Conservation (phyloP, 257 asterid genomes). For the Solanum raphanifolium region DNA sequence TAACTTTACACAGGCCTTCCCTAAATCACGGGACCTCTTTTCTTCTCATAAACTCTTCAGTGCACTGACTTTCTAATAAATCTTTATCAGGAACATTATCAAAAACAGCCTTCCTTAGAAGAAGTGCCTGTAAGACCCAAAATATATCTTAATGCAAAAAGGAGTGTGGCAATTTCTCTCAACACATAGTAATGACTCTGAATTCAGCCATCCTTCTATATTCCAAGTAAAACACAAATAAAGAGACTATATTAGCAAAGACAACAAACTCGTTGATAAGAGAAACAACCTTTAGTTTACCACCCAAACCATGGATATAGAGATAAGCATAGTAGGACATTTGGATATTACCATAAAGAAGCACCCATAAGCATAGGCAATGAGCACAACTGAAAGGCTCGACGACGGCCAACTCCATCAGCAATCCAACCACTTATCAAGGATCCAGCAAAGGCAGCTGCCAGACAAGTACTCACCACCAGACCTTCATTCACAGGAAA, state of each 20-base stretch:
- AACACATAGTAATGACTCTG: background rate
- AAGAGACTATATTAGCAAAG: background rate
- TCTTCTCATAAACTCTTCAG: background rate
- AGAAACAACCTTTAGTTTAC: background rate
- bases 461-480: constrained; percentile 85
- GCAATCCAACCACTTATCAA: constrained; percentile 82
- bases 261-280: background rate
- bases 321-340: background rate
- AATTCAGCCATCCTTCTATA: background rate
- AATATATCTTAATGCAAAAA: background rate
- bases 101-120: background rate
- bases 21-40: background rate
- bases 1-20: background rate
- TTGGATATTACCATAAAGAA: constrained; percentile 40
- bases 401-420: constrained; percentile 80
- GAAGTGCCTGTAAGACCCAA: background rate
- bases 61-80: background rate
- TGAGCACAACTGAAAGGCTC: constrained; percentile 77
- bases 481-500: constrained; percentile 39
- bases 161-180: background rate
- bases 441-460: constrained; percentile 88
- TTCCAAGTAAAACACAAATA: background rate
- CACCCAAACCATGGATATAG: background rate
- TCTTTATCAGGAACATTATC: background rate
- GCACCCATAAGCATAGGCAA: constrained; percentile 80